Percentiles rank a stretch among this genome's conserved stretches.
phyloP scores from a whole-genome alignment of 352 stramenopile genomes.

The Elongisporangium anandrum region DNA sequence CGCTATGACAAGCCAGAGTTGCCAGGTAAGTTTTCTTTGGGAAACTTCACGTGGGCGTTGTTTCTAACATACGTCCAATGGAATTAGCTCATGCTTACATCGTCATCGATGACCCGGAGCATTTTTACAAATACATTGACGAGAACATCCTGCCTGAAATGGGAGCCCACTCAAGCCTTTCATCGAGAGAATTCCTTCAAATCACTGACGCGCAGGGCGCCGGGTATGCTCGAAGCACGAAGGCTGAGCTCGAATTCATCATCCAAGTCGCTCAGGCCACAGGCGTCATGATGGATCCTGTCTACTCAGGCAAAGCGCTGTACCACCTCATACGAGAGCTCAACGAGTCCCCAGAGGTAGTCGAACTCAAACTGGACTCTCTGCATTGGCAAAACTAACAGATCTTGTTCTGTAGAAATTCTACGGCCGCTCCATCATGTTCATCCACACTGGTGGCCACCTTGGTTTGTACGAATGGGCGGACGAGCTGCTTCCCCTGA shows the following conservation, averaged over 20 bases:
- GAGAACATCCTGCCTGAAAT: conserved; percentile 66
- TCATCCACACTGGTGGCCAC: conserved; percentile 89
- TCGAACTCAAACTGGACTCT: too few relatives aligned
- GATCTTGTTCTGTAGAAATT: conserved; percentile 53
- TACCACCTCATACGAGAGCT: conserved; percentile 80
- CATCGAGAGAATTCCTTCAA: conserved; percentile 63
- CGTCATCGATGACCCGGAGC: conserved; percentile 80
- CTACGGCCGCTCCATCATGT: conserved; percentile 78
- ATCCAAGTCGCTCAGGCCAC: conserved; percentile 61
- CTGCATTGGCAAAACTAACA: too few relatives aligned
- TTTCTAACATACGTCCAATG: too few relatives aligned
- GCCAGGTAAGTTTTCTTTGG: conserved; percentile 36
- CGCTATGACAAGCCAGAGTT: conserved; percentile 25
- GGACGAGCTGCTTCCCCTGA: conserved; percentile 56
- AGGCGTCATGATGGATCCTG: conserved; percentile 79
- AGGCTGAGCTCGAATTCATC: conserved; percentile 78
- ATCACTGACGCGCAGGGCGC: conserved; percentile 79
- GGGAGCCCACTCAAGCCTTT: conserved; percentile 40
- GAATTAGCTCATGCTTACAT: conserved; percentile 71
- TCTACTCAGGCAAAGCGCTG: conserved; percentile 86
- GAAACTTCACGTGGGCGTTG: too few relatives aligned
- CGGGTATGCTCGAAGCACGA: conserved; percentile 75
- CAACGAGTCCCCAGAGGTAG: conserved; percentile 56
- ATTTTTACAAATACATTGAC: conserved; percentile 84
- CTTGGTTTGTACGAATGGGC: conserved; percentile 92